Evolutionary conservation across 1,284 basidiomycete genomes (phyloP), one percentile per base, ranked within the genome.

Genomic region (Xerocomus nothofagi): DNA sequence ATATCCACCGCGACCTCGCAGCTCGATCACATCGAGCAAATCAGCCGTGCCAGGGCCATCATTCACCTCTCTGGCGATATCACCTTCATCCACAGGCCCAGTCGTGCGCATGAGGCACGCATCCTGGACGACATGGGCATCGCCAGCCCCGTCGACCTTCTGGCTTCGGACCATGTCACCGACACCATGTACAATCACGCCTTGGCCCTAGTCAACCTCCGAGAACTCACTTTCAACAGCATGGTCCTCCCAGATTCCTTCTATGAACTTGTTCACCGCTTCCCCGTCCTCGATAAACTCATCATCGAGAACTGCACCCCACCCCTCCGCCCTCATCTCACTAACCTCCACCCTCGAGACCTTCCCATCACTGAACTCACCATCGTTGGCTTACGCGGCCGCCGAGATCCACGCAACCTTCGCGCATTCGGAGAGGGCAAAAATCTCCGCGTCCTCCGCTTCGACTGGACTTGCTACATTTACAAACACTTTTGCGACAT

Each of bases 361-460:
- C 61, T 74, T 14, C 69, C 72, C 14, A 70, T 74, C 54, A 73
- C 70, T 0, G 65, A 73, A 17, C 67, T 74, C 27, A 66, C 67
- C 21, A 53, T 74, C 48, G 0, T 56, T 17, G 59, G 66, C 36
- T 24, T 69, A 4, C 66, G 62, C 8, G 57, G 53, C 17, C 55
- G 55, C 8, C 49, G 62, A 26, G 59, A 66, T 15, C 39, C 47
- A 3, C 52, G 58, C 10, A 64, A 68, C 20, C 49, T 57, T 7
- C 59, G 47, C 11, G 53, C 57, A 3, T 65, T 72, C 29, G 67
- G 61, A n/a, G 60, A 59, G 32, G 73, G 60, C 1, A 58, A 59
- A 20, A 61, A 57, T 6, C 67, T 74, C n/a, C 66, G 65, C 33
- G 58, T 62, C 21, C 59, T 74, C 20, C 67, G 65, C 42, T 64